Conservation (phyloP, 495 filamentous ascomycete species). For the Neurospora tetraspora region DNA sequence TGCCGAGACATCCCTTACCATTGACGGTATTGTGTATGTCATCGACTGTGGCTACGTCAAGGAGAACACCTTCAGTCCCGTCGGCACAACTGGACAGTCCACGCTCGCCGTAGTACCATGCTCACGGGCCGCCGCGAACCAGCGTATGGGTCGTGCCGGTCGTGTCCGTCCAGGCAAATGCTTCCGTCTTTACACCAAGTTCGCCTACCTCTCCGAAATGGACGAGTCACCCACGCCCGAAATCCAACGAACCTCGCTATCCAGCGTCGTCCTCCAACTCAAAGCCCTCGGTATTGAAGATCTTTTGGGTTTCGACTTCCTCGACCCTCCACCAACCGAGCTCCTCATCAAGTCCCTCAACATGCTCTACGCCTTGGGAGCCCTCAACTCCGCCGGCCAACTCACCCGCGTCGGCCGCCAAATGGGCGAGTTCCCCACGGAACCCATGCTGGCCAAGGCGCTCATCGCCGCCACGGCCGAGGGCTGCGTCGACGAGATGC, state of each 20-base stretch:
- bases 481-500: conserved; percentile 87
- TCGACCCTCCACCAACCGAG: conserved; percentile 88
- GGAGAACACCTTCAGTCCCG: conserved; percentile 87
- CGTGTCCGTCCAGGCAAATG: conserved; percentile 91
- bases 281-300: conserved; percentile 92
- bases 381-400: conserved; percentile 80
- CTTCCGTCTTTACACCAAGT: conserved; percentile 91
- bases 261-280: conserved; percentile 70
- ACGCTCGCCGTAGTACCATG: conserved; percentile 83
- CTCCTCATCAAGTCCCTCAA: conserved; percentile 85
- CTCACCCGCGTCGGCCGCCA: conserved; percentile 88
- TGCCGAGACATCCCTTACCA: conserved; percentile 80
- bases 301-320: conserved; percentile 90
- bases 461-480: conserved; percentile 84
- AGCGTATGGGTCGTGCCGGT: conserved; percentile 84
- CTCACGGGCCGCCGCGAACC: conserved; percentile 89
- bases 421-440: conserved; percentile 94
- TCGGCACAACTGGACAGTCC: conserved; percentile 73
- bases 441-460: conserved; percentile 85
- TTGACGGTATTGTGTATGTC: conserved; percentile 85
- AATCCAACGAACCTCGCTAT: conserved; percentile 87
- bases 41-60: conserved; percentile 92
- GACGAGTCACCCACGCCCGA: conserved; percentile 90
- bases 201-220: conserved; percentile 88
- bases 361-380: conserved; percentile 84